Conservation (phyloP, 106 monocot genomes). For the Iris macrosiphon region DNA sequence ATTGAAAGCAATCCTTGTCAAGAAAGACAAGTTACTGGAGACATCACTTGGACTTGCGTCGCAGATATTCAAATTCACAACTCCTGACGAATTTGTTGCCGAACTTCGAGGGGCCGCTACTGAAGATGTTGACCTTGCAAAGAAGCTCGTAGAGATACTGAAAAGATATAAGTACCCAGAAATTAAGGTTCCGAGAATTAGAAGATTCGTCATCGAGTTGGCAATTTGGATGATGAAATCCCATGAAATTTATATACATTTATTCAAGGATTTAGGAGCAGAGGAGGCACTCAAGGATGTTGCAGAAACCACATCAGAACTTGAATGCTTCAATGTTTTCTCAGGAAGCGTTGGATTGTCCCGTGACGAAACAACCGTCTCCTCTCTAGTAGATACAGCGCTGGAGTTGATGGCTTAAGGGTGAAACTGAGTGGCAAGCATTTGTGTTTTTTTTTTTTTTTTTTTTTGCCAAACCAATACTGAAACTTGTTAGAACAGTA, state of each 20-base stretch:
- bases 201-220: constrained; percentile 39
- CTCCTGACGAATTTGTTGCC: background rate
- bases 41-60: constrained; percentile 33
- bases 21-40: constrained; percentile 29
- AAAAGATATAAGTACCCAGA: constrained; percentile 19
- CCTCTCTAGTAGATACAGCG: constrained; percentile 11
- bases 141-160: constrained; percentile 22
- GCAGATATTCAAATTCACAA: constrained; percentile 21
- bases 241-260: constrained; percentile 2
- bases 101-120: constrained; percentile 12
- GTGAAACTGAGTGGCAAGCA: too few species aligned
- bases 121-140: constrained; percentile 10
- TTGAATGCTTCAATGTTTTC: constrained; percentile 42
- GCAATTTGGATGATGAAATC: constrained; percentile 34
- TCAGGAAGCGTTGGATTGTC: constrained; percentile 31
- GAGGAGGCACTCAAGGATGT: constrained; percentile 19
- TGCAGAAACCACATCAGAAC: constrained; percentile 42
- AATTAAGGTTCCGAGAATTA: constrained; percentile 30
- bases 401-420: constrained; percentile 8
- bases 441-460: too few species aligned
- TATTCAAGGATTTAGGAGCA: constrained; percentile 17
- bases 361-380: constrained; percentile 7
- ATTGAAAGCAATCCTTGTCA: constrained; percentile 12
- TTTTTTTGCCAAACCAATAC: too few species aligned
- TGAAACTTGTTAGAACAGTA: too few species aligned